Evolutionary conservation across 768 basidiomycete genomes (phyloP).

Genomic region (Kwoniella europaea): DNA sequence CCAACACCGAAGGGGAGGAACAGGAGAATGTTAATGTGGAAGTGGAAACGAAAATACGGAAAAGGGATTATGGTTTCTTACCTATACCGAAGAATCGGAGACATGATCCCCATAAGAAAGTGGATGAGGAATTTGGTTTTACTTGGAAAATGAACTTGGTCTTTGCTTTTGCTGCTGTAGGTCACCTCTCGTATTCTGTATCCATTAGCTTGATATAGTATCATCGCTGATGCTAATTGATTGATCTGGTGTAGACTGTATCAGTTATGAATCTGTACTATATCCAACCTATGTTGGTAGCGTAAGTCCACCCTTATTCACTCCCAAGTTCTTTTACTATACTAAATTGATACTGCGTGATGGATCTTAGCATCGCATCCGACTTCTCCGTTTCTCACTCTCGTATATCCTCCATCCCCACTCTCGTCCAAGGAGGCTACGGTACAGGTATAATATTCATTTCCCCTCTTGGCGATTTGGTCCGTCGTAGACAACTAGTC

Average conservation of each 20-base stretch:
- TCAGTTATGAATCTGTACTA: slow-evolving; percentile 73
- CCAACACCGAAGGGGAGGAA: no score
- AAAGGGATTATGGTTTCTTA: slow-evolving; percentile 67
- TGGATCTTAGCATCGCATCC: slow-evolving; percentile 43
- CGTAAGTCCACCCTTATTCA: slow-evolving; percentile 48
- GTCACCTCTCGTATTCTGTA: slow-evolving; percentile 34
- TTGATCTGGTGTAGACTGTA: slow-evolving; percentile 33
- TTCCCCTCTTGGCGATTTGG: slow-evolving; percentile 80
- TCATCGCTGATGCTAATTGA: background rate
- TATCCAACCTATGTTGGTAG: slow-evolving; percentile 69
- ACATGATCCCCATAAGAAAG: slow-evolving; percentile 57
- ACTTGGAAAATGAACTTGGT: slow-evolving; percentile 61
- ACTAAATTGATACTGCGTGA: background rate
- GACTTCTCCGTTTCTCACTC: slow-evolving; percentile 51
- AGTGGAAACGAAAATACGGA: slow-evolving; percentile 25
- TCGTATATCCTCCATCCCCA: slow-evolving; percentile 55
- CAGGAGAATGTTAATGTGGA: no score
- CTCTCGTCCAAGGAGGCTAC: slow-evolving; percentile 64
- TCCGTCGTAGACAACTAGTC: slow-evolving; percentile 74
- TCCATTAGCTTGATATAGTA: background rate
- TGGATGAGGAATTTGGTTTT: slow-evolving; percentile 42
- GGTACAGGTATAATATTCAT: slow-evolving; percentile 74
- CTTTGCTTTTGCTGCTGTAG: slow-evolving; percentile 71
- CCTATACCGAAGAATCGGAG: slow-evolving; percentile 68
- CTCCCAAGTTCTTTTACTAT: slow-evolving; percentile 17